These are phyloP conservation scores for Klebsormidium nitens DNA, from an alignment of 139 green algal species.

Conservation along the genomic window DNA sequence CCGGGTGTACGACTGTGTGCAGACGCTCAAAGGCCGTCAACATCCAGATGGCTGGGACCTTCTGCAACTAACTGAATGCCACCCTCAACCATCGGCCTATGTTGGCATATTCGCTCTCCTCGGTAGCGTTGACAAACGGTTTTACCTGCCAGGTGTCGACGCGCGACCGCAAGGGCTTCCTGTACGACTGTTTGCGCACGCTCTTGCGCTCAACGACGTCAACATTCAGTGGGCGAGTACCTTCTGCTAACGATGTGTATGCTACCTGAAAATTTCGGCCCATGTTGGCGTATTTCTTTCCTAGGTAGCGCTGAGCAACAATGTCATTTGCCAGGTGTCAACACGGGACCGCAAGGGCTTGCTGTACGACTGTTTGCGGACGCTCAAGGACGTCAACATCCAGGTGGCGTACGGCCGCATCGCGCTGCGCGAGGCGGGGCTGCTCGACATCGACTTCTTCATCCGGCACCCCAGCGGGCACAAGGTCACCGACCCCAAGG, in stretches of 20 bases:
- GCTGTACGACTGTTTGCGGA: conserved; percentile 67
- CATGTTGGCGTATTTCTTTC: background rate
- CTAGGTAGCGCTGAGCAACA: background rate
- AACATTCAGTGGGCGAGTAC: background rate
- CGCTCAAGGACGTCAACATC: conserved; percentile 63
- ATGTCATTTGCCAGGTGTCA: conserved; percentile 5
- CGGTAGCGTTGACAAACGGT: too few species aligned
- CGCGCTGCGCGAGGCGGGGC: conserved; percentile 11
- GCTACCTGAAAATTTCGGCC: too few species aligned
- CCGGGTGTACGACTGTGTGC: too few species aligned
- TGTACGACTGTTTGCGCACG: too few species aligned
- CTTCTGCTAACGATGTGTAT: too few species aligned
- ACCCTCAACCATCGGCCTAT: too few species aligned
- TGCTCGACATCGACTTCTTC: conserved; percentile 55
- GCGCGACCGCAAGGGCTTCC: too few species aligned
- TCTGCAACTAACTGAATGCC: too few species aligned
- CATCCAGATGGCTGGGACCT: too few species aligned
- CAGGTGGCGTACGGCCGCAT: conserved; percentile 59
- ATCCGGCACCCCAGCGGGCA: conserved; percentile 49
- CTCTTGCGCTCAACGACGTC: conserved; percentile 24
- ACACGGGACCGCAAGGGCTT: conserved; percentile 68
- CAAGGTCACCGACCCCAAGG: conserved; percentile 42
- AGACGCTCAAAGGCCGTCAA: too few species aligned
- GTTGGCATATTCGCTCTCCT: too few species aligned
- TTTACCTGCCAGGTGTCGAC: too few species aligned